phyloP scores from a whole-genome alignment of 306 rosid genomes.

The Quercus parvula region DNA sequence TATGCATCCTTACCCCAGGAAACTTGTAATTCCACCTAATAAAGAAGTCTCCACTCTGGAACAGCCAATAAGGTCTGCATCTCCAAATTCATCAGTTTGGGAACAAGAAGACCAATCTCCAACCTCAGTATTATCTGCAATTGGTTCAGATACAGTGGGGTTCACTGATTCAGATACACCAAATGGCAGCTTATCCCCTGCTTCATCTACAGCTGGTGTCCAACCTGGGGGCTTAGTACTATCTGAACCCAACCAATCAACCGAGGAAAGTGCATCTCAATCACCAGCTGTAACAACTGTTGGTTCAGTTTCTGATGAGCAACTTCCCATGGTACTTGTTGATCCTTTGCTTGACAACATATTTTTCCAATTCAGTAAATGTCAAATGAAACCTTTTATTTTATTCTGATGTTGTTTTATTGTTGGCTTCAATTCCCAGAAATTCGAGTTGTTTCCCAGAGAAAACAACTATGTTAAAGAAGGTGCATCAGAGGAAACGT shows the following conservation, averaged over 20 bases:
- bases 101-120: constrained; percentile 72
- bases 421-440: constrained; percentile 36
- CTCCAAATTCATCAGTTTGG: constrained; percentile 43
- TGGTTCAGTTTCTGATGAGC: constrained; percentile 23
- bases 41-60: constrained; percentile 30
- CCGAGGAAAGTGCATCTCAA: constrained; percentile 37
- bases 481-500: constrained; percentile 35
- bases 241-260: constrained; percentile 34
- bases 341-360: not conserved
- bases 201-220: constrained; percentile 43
- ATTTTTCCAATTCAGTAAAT: not conserved
- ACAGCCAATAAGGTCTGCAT: constrained; percentile 38
- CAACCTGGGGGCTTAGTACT: constrained; percentile 14
- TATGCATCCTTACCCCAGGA: constrained; percentile 85
- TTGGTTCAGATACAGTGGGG: constrained; percentile 47
- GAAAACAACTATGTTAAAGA: constrained; percentile 31
- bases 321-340: constrained; percentile 46
- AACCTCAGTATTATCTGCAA: constrained; percentile 51
- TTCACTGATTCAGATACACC: constrained; percentile 47
- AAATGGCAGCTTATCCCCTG: constrained; percentile 52
- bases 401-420: constrained; percentile 10
- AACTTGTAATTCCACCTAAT: constrained; percentile 36
- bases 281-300: constrained; percentile 21
- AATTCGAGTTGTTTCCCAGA: constrained; percentile 33
- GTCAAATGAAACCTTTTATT: not conserved